A percentile compares a stretch with the other conserved stretches of the same genome.
Evolutionary conservation across 1,284 basidiomycete genomes (phyloP).

Genomic region (Trichosporon inkin): DNA sequence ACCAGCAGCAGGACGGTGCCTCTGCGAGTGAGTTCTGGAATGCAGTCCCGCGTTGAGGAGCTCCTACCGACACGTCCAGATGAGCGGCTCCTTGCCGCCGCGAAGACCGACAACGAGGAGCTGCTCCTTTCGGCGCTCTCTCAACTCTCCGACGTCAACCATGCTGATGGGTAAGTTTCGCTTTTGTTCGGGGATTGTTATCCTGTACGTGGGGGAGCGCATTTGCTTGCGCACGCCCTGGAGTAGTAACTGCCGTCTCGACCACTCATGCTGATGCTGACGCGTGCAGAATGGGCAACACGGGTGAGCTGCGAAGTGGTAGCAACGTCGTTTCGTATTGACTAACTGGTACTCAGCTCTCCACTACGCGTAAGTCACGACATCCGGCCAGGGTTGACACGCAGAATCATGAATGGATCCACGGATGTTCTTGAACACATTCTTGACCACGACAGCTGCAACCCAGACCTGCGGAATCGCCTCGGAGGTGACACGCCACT

Average conservation of each 20-base stretch:
- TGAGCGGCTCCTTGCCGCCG: slow-evolving; percentile 68
- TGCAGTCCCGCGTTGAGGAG: no score
- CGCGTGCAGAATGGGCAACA: slow-evolving; percentile 63
- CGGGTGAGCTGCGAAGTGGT: slow-evolving; percentile 52
- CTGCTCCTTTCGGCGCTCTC: slow-evolving; percentile 61
- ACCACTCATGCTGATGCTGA: slow-evolving; percentile 3
- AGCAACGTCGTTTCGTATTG: background rate
- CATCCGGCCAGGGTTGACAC: background rate
- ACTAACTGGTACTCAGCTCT: slow-evolving; percentile 56
- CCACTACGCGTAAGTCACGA: slow-evolving; percentile 67
- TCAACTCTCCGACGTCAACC: slow-evolving; percentile 66
- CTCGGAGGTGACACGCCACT: slow-evolving; percentile 73
- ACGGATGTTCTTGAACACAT: slow-evolving; percentile 67
- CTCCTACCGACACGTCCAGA: slow-evolving; percentile 52
- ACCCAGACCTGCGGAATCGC: slow-evolving; percentile 75
- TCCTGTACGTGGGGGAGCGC: background rate
- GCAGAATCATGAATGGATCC: slow-evolving; percentile 54
- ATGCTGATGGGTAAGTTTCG: slow-evolving; percentile 64
- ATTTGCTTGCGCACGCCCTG: no score
- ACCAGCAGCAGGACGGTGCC: slow-evolving; percentile 33
- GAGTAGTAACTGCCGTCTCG: background rate
- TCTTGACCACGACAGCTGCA: slow-evolving; percentile 68
- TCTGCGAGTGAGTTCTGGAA: slow-evolving; percentile 39
- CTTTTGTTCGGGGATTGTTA: background rate
- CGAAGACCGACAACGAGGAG: slow-evolving; percentile 69